Evolutionary conservation across 768 basidiomycete genomes (phyloP), one percentile per base, ranked within the genome.

Genomic region (Collybiopsis luxurians): DNA sequence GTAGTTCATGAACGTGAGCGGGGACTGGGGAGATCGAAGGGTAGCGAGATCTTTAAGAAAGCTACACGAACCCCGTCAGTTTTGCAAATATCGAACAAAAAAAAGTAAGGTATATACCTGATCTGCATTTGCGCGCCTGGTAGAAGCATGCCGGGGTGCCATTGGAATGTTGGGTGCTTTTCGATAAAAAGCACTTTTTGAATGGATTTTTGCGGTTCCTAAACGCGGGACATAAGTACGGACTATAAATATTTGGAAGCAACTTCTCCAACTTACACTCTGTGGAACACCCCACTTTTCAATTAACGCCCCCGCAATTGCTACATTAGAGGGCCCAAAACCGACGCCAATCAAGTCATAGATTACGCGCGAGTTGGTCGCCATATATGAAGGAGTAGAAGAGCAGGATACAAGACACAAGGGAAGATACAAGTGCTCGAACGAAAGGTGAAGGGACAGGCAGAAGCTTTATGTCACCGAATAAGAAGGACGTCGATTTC

Each of bases 131-230:
- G 71, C 27, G 76, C 74, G 26, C 75, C 79, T 36, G 79, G 78
- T 6, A 82, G 67, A 45, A 82, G 73, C 80, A 82, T 82, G 12
- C 78, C 80, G 23, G 80, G 80, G 63, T 83, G 82, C 82, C 82
- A 83, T 53, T 69, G 70, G 63, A 83, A 82, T 53, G 68, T 62
- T 1, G 68, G 60, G 36, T 81, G 73, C 61, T 71, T 78, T 66
- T 82, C 82, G 39, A 82, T 70, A 67, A 82, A 83, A 49, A 78
- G 69, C 11, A 71, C 61, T 23, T 72, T 64, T 63, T 64, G 60
- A 56, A 73, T 49, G 56, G 59, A 51, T 60, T 56, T 2, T 56
- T 48, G n/a, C 53, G 40, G 56, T 66, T 55, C 12, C 38, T 49
- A 2, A 44, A 51, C 31, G 53, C 45, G 34, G 30, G n/a, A n/a